Evolutionary conservation across 2,329 filamentous ascomycete genomes (phyloP).

Genomic region (Monilinia polystroma): DNA sequence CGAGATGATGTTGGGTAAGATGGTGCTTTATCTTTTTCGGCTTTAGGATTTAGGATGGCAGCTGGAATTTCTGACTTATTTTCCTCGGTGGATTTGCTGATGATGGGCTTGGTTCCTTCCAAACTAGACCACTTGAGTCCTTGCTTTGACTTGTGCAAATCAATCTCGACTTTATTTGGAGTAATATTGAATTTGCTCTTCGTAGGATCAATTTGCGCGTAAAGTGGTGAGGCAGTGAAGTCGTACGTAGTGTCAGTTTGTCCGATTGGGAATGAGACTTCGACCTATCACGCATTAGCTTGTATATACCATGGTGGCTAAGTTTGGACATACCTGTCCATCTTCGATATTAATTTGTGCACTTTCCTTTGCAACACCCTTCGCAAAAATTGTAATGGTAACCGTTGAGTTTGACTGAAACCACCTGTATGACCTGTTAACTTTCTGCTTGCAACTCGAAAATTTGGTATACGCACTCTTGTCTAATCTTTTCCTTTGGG

Average conservation of each 20-base stretch:
- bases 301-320: neutral
- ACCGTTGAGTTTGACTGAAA: slow-evolving; percentile 63
- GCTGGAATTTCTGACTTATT: slow-evolving; percentile 20
- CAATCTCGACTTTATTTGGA: slow-evolving; percentile 77
- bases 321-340: slow-evolving; percentile 28
- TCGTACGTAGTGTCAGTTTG: slow-evolving; percentile 53
- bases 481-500: slow-evolving; percentile 58
- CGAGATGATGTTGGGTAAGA: slow-evolving; percentile 85
- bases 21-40: slow-evolving; percentile 48
- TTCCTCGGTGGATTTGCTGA: slow-evolving; percentile 14
- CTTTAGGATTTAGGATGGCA: slow-evolving; percentile 27
- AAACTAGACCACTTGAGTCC: slow-evolving; percentile 44
- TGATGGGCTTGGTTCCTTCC: slow-evolving; percentile 34
- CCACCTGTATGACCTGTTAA: slow-evolving; percentile 44
- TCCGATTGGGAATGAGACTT: slow-evolving; percentile 57
- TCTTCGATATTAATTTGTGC: slow-evolving; percentile 47
- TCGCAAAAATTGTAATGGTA: slow-evolving; percentile 64
- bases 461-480: slow-evolving; percentile 45
- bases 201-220: slow-evolving; percentile 59
- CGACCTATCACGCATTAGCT: slow-evolving; percentile 44
- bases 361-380: slow-evolving; percentile 59
- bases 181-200: slow-evolving; percentile 64
- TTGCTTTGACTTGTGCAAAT: slow-evolving; percentile 62
- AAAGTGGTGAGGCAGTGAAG: slow-evolving; percentile 66
- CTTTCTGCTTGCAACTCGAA: neutral